Conservation (phyloP, 257 asterid genomes). For the Hygrophila difformis region DNA sequence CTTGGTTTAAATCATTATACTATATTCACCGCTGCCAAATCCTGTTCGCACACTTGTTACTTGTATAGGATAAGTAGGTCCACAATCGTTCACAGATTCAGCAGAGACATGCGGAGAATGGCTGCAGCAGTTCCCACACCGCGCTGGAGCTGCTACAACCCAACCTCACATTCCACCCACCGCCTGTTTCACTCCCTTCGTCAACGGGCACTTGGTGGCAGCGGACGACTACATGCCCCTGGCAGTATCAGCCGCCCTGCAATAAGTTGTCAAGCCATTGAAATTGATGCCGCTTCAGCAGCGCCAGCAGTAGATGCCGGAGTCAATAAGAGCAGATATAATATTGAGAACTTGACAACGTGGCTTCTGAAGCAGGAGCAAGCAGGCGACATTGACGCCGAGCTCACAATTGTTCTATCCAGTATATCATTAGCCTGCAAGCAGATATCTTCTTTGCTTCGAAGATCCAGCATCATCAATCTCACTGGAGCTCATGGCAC, state of each 20-base stretch:
- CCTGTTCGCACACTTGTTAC: neutral
- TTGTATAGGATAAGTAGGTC: neutral
- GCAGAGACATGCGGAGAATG: conserved; percentile 21
- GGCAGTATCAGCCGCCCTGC: conserved; percentile 11
- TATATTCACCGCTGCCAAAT: neutral
- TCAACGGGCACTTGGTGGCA: conserved; percentile 12
- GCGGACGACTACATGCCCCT: conserved; percentile 8
- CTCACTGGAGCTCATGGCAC: conserved; percentile 84
- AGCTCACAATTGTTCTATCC: conserved; percentile 62
- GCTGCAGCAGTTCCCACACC: conserved; percentile 39
- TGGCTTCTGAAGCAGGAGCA: conserved; percentile 75
- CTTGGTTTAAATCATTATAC: neutral
- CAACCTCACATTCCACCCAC: conserved; percentile 29
- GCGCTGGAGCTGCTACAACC: conserved; percentile 29
- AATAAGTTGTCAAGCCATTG: conserved; percentile 39
- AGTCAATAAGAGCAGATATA: conserved; percentile 37
- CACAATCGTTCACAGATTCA: neutral
- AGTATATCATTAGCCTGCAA: conserved; percentile 88
- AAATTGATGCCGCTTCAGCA: conserved; percentile 17
- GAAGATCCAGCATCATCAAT: conserved; percentile 59
- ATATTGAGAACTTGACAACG: conserved; percentile 52
- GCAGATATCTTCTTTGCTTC: conserved; percentile 69
- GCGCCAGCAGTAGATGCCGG: conserved; percentile 14
- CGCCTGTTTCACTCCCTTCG: conserved; percentile 27
- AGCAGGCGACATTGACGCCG: conserved; percentile 59